phyloP scores from a whole-genome alignment of 2,329 filamentous ascomycete species.

The Monosporascus sp. region DNA sequence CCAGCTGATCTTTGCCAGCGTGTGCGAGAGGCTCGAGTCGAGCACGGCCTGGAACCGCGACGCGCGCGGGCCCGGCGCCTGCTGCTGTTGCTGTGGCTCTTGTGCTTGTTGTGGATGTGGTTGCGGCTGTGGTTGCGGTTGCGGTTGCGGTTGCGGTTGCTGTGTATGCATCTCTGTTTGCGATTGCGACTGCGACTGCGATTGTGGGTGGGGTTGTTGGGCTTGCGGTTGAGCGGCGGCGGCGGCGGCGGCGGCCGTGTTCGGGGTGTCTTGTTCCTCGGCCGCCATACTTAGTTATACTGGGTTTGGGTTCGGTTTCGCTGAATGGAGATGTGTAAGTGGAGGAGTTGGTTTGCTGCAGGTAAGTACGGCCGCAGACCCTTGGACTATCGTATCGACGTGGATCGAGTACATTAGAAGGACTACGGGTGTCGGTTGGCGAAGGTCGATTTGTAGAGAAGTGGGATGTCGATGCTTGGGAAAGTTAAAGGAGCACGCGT shows the following conservation, averaged over 20 bases:
- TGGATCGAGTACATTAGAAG: too few species aligned
- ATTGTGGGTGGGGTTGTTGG: neutral
- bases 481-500: neutral
- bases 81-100: constrained; percentile 4
- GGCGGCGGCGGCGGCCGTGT: neutral
- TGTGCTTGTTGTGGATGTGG: constrained; percentile 3
- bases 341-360: neutral
- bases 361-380: neutral
- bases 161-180: neutral
- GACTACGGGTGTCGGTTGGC: too few species aligned
- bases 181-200: neutral
- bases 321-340: too few species aligned
- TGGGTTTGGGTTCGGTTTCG: too few species aligned
- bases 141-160: constrained; percentile 2
- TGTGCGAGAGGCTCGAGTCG: constrained; percentile 45
- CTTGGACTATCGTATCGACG: too few species aligned
- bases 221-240: neutral
- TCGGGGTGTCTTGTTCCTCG: neutral
- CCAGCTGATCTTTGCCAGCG: constrained; percentile 50
- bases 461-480: neutral
- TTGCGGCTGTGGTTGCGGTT: neutral
- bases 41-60: constrained; percentile 50
- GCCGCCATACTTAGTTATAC: neutral
- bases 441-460: neutral
- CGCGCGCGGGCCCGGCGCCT: constrained; percentile 53